phyloP scores from a whole-genome alignment of 78 protist species.

The Dictyostelium firmibasis region DNA sequence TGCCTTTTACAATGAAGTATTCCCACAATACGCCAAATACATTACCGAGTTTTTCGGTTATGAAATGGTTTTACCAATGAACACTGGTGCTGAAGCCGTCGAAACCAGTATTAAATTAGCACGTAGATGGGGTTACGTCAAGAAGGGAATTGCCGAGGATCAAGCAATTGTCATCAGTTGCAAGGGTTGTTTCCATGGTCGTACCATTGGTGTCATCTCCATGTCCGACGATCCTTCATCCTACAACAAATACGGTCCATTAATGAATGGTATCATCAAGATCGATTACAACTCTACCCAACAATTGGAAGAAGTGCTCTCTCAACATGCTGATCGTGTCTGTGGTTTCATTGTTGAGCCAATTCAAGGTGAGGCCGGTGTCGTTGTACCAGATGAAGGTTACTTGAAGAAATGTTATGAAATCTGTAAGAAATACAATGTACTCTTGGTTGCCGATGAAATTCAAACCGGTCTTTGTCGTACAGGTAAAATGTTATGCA shows the following conservation, averaged over 20 bases:
- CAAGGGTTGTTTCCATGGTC: conserved; percentile 96
- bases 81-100: conserved; percentile 98
- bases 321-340: conserved; percentile 60
- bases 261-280: conserved; percentile 79
- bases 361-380: conserved; percentile 98
- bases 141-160: conserved; percentile 89
- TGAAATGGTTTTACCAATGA: conserved; percentile 97
- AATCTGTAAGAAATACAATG: conserved; percentile 95
- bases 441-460: conserved; percentile 97
- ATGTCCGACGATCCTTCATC: conserved; percentile 92
- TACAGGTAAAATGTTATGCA: conserved; percentile 87
- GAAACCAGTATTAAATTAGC: conserved; percentile 98
- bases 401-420: conserved; percentile 83
- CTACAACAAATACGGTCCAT: conserved; percentile 87
- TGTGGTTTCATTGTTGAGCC: conserved; percentile 97
- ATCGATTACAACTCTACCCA: conserved; percentile 85
- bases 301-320: conserved; percentile 86
- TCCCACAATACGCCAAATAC: conserved; percentile 84
- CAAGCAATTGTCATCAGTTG: conserved; percentile 90
- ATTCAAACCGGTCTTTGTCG: conserved; percentile 97
- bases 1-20: conserved; percentile 96
- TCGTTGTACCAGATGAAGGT: conserved; percentile 94
- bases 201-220: conserved; percentile 94
- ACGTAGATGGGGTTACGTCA: conserved; percentile 95
- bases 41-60: conserved; percentile 89